These are phyloP conservation scores for Kwoniella shivajii DNA, from an alignment of 1,284 basidiomycete genomes.

Conservation along the genomic window DNA sequence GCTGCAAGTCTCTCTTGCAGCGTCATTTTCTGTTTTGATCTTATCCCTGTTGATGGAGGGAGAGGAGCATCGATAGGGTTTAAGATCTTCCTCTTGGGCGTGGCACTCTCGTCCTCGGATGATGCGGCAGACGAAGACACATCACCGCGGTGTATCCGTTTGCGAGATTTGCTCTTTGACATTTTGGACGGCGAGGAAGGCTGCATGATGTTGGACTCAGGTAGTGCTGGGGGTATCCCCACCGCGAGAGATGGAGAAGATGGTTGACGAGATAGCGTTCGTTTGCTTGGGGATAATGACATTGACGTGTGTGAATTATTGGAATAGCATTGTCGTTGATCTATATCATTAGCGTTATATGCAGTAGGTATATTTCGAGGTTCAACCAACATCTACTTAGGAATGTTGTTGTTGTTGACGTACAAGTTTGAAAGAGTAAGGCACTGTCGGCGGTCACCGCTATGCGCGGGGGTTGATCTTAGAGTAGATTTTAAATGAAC, in stretches of 20 bases:
- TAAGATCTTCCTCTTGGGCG: conserved; percentile 35
- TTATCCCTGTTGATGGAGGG: conserved; percentile 13
- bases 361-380: neutral
- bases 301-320: conserved; percentile 6
- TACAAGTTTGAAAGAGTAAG: neutral
- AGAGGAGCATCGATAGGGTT: conserved; percentile 22
- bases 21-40: conserved; percentile 31
- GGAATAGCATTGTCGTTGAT: neutral
- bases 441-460: too few species aligned
- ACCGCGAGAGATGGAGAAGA: conserved; percentile 40
- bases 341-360: neutral
- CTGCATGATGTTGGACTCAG: conserved; percentile 29
- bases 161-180: conserved; percentile 19
- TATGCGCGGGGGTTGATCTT: too few species aligned
- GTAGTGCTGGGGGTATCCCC: conserved; percentile 36
- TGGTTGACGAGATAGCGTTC: conserved; percentile 31
- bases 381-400: conserved; percentile 3
- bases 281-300: conserved; percentile 25
- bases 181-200: conserved; percentile 25
- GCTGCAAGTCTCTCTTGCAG: conserved; percentile 32
- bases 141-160: conserved; percentile 36
- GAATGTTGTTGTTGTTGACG: conserved; percentile 5
- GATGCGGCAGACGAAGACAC: conserved; percentile 39
- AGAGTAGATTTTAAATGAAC: too few species aligned
- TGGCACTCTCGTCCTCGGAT: conserved; percentile 21